Percentiles rank a stretch among this genome's conserved stretches.
Evolutionary conservation across 805 yeast species (phyloP).

Genomic region (Wickerhamomyces hampshirensis): DNA sequence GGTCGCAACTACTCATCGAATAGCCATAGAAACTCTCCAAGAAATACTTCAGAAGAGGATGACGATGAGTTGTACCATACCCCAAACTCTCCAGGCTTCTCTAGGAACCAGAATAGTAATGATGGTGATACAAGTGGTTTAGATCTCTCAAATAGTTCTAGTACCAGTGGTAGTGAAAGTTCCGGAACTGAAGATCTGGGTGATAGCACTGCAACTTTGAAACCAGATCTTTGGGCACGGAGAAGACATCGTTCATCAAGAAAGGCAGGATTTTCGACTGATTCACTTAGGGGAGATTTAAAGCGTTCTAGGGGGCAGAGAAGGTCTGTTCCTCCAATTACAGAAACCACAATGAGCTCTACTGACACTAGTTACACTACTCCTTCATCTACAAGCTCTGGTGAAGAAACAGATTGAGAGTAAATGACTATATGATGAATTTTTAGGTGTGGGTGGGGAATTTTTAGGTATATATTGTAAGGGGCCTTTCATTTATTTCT

Average conservation of each 20-base stretch:
- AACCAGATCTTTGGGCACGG: not conserved
- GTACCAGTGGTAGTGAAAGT: too few relatives aligned
- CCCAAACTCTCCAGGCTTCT: not conserved
- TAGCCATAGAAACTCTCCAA: not conserved
- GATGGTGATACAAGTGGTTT: not conserved
- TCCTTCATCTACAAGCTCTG: not conserved
- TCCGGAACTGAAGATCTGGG: not conserved
- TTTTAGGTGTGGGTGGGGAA: not conserved
- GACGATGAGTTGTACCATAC: not conserved
- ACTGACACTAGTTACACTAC: not conserved
- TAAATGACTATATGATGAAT: not conserved
- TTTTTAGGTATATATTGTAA: constrained; percentile 36
- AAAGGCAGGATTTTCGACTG: not conserved
- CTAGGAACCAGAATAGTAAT: not conserved
- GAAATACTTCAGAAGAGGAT: not conserved
- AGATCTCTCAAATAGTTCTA: too few relatives aligned
- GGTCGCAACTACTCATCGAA: not conserved
- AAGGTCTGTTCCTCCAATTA: not conserved
- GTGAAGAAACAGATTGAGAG: not conserved
- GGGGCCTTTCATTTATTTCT: too few relatives aligned
- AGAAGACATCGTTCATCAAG: not conserved
- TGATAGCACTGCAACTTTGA: not conserved
- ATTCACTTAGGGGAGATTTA: not conserved
- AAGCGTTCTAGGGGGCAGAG: not conserved
- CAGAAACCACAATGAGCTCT: not conserved